Percentiles rank a stretch among this genome's conserved stretches.
These are phyloP conservation scores for Pleodorina starrii DNA, from an alignment of 139 green algal genomes.

Conservation along the genomic window DNA sequence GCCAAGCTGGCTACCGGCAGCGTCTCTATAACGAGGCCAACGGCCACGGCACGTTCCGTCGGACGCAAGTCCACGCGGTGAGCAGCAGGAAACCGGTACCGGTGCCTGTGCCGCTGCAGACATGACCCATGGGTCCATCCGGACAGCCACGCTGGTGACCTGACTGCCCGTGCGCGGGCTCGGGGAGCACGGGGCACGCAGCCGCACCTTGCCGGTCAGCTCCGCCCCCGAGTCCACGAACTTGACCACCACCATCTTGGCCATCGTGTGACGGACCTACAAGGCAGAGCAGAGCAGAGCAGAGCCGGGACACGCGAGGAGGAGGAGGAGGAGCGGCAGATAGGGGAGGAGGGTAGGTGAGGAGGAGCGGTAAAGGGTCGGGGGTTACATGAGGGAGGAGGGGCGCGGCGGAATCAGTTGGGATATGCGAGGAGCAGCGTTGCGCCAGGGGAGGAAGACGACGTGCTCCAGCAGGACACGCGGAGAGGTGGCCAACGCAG, in stretches of 20 bases:
- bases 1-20: neutral
- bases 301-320: neutral
- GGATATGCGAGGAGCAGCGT: no score
- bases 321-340: neutral
- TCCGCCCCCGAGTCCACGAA: slow-evolving; percentile 30
- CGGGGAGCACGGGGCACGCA: no score
- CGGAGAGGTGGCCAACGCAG: neutral
- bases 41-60: neutral
- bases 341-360: neutral
- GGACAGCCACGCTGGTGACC: no score
- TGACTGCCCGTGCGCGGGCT: no score
- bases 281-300: no score
- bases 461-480: neutral
- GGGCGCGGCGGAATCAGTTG: neutral
- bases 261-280: neutral
- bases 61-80: neutral
- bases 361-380: neutral
- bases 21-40: neutral
- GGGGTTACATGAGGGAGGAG: neutral
- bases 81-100: neutral
- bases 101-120: neutral
- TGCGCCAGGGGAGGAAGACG: no score
- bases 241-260: neutral
- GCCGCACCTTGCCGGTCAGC: slow-evolving; percentile 33
- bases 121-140: no score